These are phyloP conservation scores for Pseudogymnoascus sp. DNA, from an alignment of 2,329 filamentous ascomycete genomes.

Conservation along the genomic window DNA sequence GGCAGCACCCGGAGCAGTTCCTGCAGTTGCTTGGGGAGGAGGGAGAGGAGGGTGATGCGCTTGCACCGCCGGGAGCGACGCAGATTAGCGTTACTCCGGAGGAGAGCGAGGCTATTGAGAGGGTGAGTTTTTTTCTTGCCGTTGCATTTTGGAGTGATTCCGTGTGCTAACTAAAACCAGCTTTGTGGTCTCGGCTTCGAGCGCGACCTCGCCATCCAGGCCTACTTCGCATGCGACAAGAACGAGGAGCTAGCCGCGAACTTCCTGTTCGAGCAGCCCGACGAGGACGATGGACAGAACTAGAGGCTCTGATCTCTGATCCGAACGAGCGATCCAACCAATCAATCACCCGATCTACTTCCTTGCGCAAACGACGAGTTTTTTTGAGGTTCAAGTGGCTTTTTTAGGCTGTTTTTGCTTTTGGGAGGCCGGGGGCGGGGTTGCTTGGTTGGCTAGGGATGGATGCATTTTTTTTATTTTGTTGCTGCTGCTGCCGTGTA, in stretches of 20 bases:
- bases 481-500: background rate
- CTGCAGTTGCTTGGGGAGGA: constrained; percentile 84
- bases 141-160: constrained; percentile 5
- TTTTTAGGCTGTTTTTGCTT: background rate
- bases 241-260: constrained; percentile 98
- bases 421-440: background rate
- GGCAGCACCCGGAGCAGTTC: constrained; percentile 87
- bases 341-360: background rate
- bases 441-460: background rate
- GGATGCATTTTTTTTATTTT: background rate
- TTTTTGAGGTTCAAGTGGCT: background rate
- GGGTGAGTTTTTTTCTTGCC: constrained; percentile 48
- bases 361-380: background rate
- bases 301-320: constrained; percentile 22
- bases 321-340: background rate
- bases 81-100: constrained; percentile 89
- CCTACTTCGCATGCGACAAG: constrained; percentile 98
- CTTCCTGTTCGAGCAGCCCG: constrained; percentile 94
- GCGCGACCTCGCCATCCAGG: constrained; percentile 88
- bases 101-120: constrained; percentile 92
- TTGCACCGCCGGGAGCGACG: constrained; percentile 74
- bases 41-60: constrained; percentile 69
- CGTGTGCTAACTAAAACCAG: constrained; percentile 36
- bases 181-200: constrained; percentile 89
- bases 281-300: constrained; percentile 59